A percentile compares a stretch with the other conserved stretches of the same genome.
These are phyloP conservation scores for Colletotrichum lentis DNA, from an alignment of 2,329 filamentous ascomycete genomes.

Conservation along the genomic window DNA sequence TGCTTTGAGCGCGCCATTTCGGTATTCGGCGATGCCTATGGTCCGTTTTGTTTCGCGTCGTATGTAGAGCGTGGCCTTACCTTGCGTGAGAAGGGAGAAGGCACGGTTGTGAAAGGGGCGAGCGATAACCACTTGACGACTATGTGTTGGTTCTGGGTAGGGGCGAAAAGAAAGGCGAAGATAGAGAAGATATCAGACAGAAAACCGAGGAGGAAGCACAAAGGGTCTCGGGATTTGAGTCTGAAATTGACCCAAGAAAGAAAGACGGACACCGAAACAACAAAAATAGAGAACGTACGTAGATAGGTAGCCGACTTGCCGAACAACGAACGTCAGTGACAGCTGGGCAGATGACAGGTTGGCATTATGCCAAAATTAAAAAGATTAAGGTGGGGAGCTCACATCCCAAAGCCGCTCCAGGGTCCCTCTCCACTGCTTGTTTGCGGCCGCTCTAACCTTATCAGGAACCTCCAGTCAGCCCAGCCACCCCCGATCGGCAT, in stretches of 20 bases:
- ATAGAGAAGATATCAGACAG: neutral
- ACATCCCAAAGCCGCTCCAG: conserved; percentile 28
- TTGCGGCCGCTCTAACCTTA: conserved; percentile 35
- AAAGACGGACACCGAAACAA: conserved; percentile 12
- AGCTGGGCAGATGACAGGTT: conserved; percentile 38
- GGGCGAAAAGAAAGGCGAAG: neutral
- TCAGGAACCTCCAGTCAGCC: conserved; percentile 31
- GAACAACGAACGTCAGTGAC: conserved; percentile 2
- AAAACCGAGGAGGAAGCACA: neutral
- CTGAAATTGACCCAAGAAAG: neutral
- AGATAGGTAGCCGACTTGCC: neutral
- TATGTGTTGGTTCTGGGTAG: neutral
- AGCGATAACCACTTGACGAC: neutral
- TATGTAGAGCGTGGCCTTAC: neutral
- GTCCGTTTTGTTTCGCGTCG: neutral
- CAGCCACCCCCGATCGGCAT: conserved; percentile 37
- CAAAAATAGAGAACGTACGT: neutral
- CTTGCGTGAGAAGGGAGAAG: neutral
- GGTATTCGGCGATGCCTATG: neutral
- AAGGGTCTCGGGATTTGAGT: neutral
- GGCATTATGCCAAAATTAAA: conserved; percentile 41
- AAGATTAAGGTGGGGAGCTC: conserved; percentile 35
- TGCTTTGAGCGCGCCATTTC: conserved; percentile 78
- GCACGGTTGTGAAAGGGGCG: neutral
- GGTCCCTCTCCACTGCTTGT: conserved; percentile 33